Evolutionary conservation across 2,329 filamentous ascomycete species (phyloP).

Genomic region (Aspergillus sergii): DNA sequence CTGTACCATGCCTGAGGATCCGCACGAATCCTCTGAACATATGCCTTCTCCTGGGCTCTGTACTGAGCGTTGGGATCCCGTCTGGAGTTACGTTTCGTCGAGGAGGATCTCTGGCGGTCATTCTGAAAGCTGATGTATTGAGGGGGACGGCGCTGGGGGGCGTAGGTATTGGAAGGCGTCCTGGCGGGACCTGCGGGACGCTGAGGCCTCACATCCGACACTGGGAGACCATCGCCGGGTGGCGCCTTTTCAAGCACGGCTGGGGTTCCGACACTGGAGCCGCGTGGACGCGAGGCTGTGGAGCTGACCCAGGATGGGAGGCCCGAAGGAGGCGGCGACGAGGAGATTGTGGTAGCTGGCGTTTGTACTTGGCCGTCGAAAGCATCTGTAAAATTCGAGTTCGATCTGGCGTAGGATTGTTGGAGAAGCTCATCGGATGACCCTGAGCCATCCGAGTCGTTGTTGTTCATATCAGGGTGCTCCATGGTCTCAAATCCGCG

Average conservation of each 20-base stretch:
- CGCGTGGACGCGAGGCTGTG: constrained; percentile 44
- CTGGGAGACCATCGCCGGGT: constrained; percentile 31
- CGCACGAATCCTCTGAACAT: constrained; percentile 87
- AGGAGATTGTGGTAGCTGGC: constrained; percentile 35
- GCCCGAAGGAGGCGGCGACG: constrained; percentile 34
- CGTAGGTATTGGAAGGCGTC: constrained; percentile 80
- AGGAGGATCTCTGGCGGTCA: constrained; percentile 59
- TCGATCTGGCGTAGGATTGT: constrained; percentile 35
- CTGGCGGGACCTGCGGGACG: constrained; percentile 70
- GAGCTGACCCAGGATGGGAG: constrained; percentile 40
- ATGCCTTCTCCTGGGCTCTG: constrained; percentile 87
- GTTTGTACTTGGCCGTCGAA: constrained; percentile 35
- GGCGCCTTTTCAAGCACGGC: constrained; percentile 46
- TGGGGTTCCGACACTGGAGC: constrained; percentile 43
- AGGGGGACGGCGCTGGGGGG: constrained; percentile 60
- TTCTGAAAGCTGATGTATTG: constrained; percentile 51
- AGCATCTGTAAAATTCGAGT: constrained; percentile 34
- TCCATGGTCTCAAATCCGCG: constrained; percentile 43
- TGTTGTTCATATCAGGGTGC: constrained; percentile 42
- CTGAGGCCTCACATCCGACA: constrained; percentile 54
- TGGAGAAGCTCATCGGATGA: constrained; percentile 46
- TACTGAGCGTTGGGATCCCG: constrained; percentile 73
- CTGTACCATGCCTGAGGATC: constrained; percentile 75
- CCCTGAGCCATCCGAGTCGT: constrained; percentile 45
- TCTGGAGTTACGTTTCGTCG: constrained; percentile 55